Evolutionary conservation across 2,329 filamentous ascomycete species (phyloP), one percentile per base, ranked within the genome.

Genomic region (Chrysoporthe puriensis): DNA sequence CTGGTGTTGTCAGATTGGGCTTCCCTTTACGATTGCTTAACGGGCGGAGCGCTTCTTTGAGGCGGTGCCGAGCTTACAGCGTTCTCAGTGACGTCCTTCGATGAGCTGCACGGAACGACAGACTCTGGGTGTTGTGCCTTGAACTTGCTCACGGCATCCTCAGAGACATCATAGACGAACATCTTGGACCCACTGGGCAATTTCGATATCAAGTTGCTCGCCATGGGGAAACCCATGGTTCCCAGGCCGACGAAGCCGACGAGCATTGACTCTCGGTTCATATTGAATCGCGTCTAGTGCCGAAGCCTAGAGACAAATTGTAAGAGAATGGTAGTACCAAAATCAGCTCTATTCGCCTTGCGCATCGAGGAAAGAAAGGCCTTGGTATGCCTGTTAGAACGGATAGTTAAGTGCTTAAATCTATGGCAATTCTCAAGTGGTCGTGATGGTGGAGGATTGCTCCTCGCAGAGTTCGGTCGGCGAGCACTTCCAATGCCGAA

Each of bases 91-190:
- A 90, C 82, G 69, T 90, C 85, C 69, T 86, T 81, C 9, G 88
- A 84, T 69, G 78, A 84, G 56, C 82, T 77, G 9, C 86, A 86
- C 63, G 89, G 77, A 64, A 83, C 79, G 14, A 60, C 62, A 11
- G 62, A 57, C 14, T 62, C 75, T 13, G 69, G 64, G 77, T 74
- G 75, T 90, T 87, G 48, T 83, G 78, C 63, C 14, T 83, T 79
- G 71, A 91, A 89, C 66, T 81, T 80, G 68, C 83, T 77, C 1
- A 84, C 83, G 5, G 84, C 81, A 46, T 82, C 79, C 34, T 81
- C 78, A 72, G 90, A 90, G 65, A 90, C 81, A 75, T 92, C 90
- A 73, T 88, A 86, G n/a, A 91, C 79, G 67, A 88, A 81, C 59
- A 71, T 46, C 59, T 90, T 77, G 0, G 81, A 86, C 73, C 91